Percentiles rank a stretch among this genome's conserved stretches.
Evolutionary conservation across 306 rosid genomes (phyloP).

Genomic region (Mimosa pudica): DNA sequence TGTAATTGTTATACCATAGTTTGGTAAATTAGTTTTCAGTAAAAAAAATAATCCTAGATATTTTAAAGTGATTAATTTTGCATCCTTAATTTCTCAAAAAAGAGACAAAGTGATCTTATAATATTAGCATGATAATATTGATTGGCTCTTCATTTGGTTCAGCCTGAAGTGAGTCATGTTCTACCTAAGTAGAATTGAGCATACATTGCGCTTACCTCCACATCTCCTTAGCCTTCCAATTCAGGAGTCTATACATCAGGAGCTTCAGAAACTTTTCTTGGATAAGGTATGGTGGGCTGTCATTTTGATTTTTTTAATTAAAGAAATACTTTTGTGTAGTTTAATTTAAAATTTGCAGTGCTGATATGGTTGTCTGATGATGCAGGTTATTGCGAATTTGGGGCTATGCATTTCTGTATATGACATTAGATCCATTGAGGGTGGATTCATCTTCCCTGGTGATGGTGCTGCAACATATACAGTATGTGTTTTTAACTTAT

Average conservation of each 20-base stretch:
- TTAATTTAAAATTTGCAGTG: constrained; percentile 10
- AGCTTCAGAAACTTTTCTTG: constrained; percentile 78
- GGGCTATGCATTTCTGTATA: constrained; percentile 82
- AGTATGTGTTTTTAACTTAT: constrained; percentile 40
- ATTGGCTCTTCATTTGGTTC: constrained; percentile 26
- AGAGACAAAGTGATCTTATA: too few relatives aligned
- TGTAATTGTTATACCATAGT: too few relatives aligned
- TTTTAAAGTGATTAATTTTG: too few relatives aligned
- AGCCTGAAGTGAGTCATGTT: constrained; percentile 56
- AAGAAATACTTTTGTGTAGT: constrained; percentile 4
- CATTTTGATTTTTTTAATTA: constrained; percentile 20
- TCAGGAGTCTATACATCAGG: constrained; percentile 61
- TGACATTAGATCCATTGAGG: constrained; percentile 69
- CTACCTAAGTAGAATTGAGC: constrained; percentile 78
- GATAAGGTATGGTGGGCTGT: constrained; percentile 56
- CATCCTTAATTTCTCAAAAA: too few relatives aligned
- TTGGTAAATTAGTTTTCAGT: too few relatives aligned
- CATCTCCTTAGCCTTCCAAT: constrained; percentile 58
- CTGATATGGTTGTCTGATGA: constrained; percentile 35
- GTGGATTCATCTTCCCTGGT: constrained; percentile 68
- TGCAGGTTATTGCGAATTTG: constrained; percentile 73
- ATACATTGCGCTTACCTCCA: constrained; percentile 72
- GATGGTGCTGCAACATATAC: constrained; percentile 80
- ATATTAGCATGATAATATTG: not conserved
- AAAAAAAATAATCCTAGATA: too few relatives aligned